Base-by-base conservation (phyloP, 1,284 basidiomycete species). In the Ganoderma lingzhi region DNA sequence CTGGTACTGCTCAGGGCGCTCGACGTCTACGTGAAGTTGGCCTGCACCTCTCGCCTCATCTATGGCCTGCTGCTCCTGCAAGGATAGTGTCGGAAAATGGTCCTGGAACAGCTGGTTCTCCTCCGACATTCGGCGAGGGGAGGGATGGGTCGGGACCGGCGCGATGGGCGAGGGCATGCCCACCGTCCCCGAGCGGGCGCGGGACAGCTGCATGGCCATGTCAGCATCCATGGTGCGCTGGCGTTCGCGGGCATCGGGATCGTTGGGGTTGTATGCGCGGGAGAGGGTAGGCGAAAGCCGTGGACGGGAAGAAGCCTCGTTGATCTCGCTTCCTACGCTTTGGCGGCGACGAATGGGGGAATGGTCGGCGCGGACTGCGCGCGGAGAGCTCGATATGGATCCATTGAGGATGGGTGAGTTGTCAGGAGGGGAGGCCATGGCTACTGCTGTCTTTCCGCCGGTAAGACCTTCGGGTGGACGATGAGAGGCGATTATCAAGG, bases 181-280 rank as follows among this genome's bases (percentile, higher is more conserved):
- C n/a, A 89, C 76, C 2, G 92, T 92, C 65, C 89, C 89, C 71
- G 91, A 85, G 35, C 93, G 86, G 0, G 92, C 93, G 44, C 89
- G 85, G 39, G 92, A 93, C 59, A 95, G 87, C 65, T 95, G 93
- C 77, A 93, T 87, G 60, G 94, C 93, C 87, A 94, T 93, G 76
- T 95, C 93, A 0, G 90, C 93, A 73, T 95, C 93, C 88, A 95
- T 91, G 1, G 91, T 88, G n/a, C 92, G 86, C 81, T 95, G 93
- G 19, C 93, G 87, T 77, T 95, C 93, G 63, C 88, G 84, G 30
- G 86, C 88, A 66, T 92, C 87, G 0, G 91, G 89, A 76, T 93
- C 91, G 80, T 90, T 84, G 17, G 85, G 86, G 77, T 93, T 90
- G 71, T 87, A 86, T 10, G 89, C 85, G 51, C 91, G 86, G 0